Percentiles rank a stretch among this genome's conserved stretches.
phyloP scores from a whole-genome alignment of 208 protist genomes.

The Sergeia podlipaevii region DNA sequence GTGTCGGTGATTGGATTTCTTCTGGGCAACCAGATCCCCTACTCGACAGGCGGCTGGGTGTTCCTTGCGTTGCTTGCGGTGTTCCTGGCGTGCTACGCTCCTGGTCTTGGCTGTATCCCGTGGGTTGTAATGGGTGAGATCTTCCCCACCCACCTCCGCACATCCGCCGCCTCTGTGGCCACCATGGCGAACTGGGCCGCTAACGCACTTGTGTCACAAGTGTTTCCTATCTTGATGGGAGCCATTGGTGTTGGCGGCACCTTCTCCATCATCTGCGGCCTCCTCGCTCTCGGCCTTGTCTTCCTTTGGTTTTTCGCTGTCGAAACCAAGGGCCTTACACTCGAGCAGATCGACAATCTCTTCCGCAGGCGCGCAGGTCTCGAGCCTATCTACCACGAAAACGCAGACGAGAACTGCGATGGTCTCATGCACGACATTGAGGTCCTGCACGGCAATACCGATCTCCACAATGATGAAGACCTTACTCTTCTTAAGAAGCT shows the following conservation, averaged over 20 bases:
- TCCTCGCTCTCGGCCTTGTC: constrained; percentile 44
- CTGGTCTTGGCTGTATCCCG: constrained; percentile 88
- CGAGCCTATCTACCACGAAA: constrained; percentile 22
- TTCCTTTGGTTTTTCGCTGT: constrained; percentile 85
- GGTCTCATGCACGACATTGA: background rate
- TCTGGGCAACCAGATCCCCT: constrained; percentile 50
- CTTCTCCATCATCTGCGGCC: constrained; percentile 66
- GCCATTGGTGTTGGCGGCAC: constrained; percentile 80
- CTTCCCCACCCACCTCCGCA: constrained; percentile 83
- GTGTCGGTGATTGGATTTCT: constrained; percentile 64
- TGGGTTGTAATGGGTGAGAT: constrained; percentile 91
- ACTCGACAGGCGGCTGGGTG: constrained; percentile 57
- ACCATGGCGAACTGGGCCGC: constrained; percentile 91
- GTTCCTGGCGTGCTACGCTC: constrained; percentile 84
- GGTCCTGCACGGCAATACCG: background rate
- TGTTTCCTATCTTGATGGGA: constrained; percentile 83
- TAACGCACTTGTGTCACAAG: constrained; percentile 84
- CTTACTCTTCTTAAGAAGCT: too few relatives aligned
- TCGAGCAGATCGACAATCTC: constrained; percentile 85
- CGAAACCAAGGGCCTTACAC: constrained; percentile 83
- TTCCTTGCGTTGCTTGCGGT: constrained; percentile 72
- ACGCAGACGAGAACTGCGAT: constrained; percentile 13
- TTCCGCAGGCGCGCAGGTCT: constrained; percentile 60
- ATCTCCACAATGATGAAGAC: too few relatives aligned
- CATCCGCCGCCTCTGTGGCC: constrained; percentile 71